These are phyloP conservation scores for Phytophthora syringae DNA, from an alignment of 352 stramenopile genomes.

Conservation along the genomic window DNA sequence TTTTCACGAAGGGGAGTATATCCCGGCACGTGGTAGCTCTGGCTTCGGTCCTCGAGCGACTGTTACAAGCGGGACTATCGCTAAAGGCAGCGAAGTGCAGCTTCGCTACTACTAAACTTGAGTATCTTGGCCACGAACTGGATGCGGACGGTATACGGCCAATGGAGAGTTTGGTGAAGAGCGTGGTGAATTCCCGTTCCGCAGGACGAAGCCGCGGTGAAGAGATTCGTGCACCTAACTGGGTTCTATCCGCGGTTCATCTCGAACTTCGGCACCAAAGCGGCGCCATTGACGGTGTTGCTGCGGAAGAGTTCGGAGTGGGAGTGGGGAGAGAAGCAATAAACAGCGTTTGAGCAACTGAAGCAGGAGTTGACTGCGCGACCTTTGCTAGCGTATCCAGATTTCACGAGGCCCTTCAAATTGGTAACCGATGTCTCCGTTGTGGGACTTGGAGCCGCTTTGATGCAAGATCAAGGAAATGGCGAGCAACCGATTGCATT, in stretches of 20 bases:
- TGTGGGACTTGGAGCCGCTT: too few species aligned
- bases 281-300: neutral
- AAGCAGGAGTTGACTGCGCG: too few species aligned
- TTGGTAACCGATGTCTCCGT: too few species aligned
- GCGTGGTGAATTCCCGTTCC: neutral
- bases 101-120: neutral
- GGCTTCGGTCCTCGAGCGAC: neutral
- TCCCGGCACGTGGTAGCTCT: neutral
- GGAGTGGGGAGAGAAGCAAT: too few species aligned
- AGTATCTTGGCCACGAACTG: neutral
- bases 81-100: neutral
- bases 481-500: too few species aligned
- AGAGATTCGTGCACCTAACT: neutral
- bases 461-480: too few species aligned
- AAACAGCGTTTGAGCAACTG: too few species aligned
- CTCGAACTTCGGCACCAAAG: neutral
- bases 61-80: neutral
- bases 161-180: neutral
- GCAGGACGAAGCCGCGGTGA: neutral
- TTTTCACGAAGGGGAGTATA: neutral
- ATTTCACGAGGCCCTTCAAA: too few species aligned
- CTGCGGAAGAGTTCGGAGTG: neutral
- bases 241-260: neutral
- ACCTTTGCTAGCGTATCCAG: too few species aligned
- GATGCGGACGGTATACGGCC: neutral